These are phyloP conservation scores for Phellopilus nigrolimitatus DNA, from an alignment of 1,284 basidiomycete species.

Conservation along the genomic window DNA sequence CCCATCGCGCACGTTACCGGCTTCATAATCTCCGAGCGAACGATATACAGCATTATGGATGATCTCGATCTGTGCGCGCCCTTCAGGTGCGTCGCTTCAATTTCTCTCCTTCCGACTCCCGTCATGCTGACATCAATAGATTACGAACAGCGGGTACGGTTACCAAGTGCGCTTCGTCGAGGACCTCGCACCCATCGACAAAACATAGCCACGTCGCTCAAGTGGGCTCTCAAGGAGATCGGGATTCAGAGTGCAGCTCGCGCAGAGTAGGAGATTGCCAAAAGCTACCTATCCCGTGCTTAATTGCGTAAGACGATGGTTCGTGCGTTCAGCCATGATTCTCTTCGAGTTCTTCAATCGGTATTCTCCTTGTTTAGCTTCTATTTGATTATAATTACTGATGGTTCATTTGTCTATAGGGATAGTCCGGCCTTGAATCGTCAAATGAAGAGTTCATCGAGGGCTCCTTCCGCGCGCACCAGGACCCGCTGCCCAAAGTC, in stretches of 20 bases:
- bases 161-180: slow-evolving; percentile 83
- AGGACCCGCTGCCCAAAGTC: slow-evolving; percentile 76
- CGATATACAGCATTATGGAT: slow-evolving; percentile 88
- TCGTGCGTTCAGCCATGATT: slow-evolving; percentile 11
- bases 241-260: slow-evolving; percentile 77
- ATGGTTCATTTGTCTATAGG: slow-evolving; percentile 30
- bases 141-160: slow-evolving; percentile 84
- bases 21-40: slow-evolving; percentile 85
- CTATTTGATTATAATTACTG: not conserved
- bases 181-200: slow-evolving; percentile 60
- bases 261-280: slow-evolving; percentile 62
- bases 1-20: slow-evolving; percentile 84
- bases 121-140: slow-evolving; percentile 3
- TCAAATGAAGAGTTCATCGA: slow-evolving; percentile 69
- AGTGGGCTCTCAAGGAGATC: slow-evolving; percentile 80
- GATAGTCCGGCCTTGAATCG: slow-evolving; percentile 63
- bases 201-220: slow-evolving; percentile 73
- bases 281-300: slow-evolving; percentile 88
- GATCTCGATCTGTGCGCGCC: slow-evolving; percentile 71
- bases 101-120: not conserved
- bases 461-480: slow-evolving; percentile 71
- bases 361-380: not conserved
- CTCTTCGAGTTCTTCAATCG: not conserved
- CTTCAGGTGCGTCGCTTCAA: slow-evolving; percentile 47
- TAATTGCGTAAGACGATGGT: slow-evolving; percentile 75